Evolutionary conservation across 345 rosid genomes (phyloP), one percentile per base, ranked within the genome.

Genomic region (Lenwebbia sp.): DNA sequence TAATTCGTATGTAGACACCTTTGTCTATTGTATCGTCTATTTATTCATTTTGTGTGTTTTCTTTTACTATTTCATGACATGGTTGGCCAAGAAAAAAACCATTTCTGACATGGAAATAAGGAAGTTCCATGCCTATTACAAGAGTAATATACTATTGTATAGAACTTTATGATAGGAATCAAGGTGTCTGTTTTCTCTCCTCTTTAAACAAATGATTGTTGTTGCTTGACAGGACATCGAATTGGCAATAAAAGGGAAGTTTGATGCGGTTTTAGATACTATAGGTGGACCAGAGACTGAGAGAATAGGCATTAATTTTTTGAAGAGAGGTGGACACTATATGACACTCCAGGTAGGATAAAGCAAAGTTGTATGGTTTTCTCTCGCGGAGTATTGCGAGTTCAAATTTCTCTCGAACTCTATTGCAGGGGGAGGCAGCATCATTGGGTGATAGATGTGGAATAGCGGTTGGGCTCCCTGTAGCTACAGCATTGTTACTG

Each of bases 181-280:
- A 41, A 11, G 7, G 25, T 28, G 23, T 47, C 26, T 85, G 25
- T 23, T 28, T 57, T 58, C 28, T 51, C 30, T 26, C 28, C 30
- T 22, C 25, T 41, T 83, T 56, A 25, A 55, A 30, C 21, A 54
- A 25, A 13, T 44, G 85, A 22, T 82, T 76, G 82, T 28, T 28
- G 41, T 89, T 87, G 82, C 82, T 65, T 85, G 86, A 28, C 93
- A 97, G 98, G 96, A 97, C 85, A 87, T 96, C 85, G 98, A 96
- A 88, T 78, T 92, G 90, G 97, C 91, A 54, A 94, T 97, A 50
- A 96, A 91, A 88, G 98, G 97, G 87, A 94, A 91, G 89, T 97
- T 96, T 88, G 98, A 96, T 88, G 96, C 95, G 76, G 99, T 96
- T 85, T 88, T 97, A 89, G 99, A 97, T 90, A 97, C 99, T 82